These are phyloP conservation scores for Candida bentonensis DNA, from an alignment of 805 yeast genomes.

Conservation along the genomic window DNA sequence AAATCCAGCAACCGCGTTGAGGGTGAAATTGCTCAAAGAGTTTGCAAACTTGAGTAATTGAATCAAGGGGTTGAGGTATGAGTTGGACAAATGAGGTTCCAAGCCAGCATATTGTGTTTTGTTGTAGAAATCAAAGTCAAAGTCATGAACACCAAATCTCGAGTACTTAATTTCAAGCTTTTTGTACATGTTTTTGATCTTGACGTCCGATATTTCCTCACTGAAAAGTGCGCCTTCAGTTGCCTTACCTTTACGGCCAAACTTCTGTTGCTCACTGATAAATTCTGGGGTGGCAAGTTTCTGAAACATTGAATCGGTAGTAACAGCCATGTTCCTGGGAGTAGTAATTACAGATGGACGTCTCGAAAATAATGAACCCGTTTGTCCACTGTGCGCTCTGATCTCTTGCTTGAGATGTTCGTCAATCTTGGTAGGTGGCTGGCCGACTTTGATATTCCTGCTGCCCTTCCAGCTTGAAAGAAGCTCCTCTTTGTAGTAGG, in stretches of 20 bases:
- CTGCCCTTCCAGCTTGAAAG: constrained; percentile 52
- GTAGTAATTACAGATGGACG: neutral
- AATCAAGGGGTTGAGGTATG: constrained; percentile 62
- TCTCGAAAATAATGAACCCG: neutral
- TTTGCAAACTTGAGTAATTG: constrained; percentile 74
- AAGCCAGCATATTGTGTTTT: constrained; percentile 63
- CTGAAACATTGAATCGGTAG: neutral
- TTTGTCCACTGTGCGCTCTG: neutral
- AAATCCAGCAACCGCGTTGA: constrained; percentile 39
- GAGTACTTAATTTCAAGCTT: constrained; percentile 69
- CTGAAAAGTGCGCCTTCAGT: constrained; percentile 12
- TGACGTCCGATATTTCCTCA: constrained; percentile 19
- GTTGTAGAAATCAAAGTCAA: constrained; percentile 80
- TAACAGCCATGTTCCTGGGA: neutral
- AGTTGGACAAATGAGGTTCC: constrained; percentile 75
- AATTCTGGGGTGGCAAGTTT: constrained; percentile 25
- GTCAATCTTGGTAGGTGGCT: neutral
- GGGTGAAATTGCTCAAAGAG: constrained; percentile 50
- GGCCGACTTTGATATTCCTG: constrained; percentile 2
- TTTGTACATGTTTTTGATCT: constrained; percentile 61
- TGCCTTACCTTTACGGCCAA: constrained; percentile 16
- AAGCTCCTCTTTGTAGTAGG: constrained; percentile 64
- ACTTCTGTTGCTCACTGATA: constrained; percentile 39
- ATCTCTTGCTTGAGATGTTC: neutral
- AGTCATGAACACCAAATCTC: constrained; percentile 84